These are phyloP conservation scores for Fusarium dlaminii DNA, from an alignment of 2,329 filamentous ascomycete genomes.

Conservation along the genomic window DNA sequence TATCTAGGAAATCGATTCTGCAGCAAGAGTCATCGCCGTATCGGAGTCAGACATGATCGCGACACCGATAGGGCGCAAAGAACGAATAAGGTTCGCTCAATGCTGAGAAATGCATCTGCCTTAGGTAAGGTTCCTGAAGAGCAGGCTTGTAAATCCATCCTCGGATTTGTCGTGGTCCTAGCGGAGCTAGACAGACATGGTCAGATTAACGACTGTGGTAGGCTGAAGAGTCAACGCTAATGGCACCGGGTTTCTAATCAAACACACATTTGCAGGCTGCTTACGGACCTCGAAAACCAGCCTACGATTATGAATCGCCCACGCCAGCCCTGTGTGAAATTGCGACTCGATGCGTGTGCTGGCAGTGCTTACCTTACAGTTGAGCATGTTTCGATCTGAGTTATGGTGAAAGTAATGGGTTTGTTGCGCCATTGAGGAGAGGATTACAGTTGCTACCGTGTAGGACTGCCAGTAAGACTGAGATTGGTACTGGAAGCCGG, in stretches of 20 bases:
- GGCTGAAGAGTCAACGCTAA: constrained; percentile 18
- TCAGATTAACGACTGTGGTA: constrained; percentile 13
- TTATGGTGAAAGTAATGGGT: neutral
- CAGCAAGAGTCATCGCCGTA: constrained; percentile 28
- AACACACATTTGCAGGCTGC: constrained; percentile 16
- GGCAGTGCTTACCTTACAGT: constrained; percentile 13
- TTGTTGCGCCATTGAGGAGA: constrained; percentile 6
- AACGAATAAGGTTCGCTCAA: constrained; percentile 23
- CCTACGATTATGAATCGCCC: constrained; percentile 38
- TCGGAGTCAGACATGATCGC: constrained; percentile 17
- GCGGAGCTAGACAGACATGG: constrained; percentile 32
- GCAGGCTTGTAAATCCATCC: constrained; percentile 28
- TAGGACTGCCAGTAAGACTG: neutral
- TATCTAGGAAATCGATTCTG: constrained; percentile 14
- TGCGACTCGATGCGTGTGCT: constrained; percentile 10
- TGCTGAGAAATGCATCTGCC: constrained; percentile 36
- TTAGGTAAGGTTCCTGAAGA: constrained; percentile 15
- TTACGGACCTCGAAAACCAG: constrained; percentile 23
- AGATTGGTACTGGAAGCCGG: neutral
- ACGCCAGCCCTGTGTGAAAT: constrained; percentile 35
- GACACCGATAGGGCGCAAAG: constrained; percentile 30
- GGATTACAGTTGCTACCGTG: neutral
- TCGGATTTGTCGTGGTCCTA: constrained; percentile 27
- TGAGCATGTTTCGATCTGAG: neutral
- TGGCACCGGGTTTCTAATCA: constrained; percentile 35